Evolutionary conservation across 2,329 filamentous ascomycete genomes (phyloP).

Genomic region (Arthroderma uncinatum): DNA sequence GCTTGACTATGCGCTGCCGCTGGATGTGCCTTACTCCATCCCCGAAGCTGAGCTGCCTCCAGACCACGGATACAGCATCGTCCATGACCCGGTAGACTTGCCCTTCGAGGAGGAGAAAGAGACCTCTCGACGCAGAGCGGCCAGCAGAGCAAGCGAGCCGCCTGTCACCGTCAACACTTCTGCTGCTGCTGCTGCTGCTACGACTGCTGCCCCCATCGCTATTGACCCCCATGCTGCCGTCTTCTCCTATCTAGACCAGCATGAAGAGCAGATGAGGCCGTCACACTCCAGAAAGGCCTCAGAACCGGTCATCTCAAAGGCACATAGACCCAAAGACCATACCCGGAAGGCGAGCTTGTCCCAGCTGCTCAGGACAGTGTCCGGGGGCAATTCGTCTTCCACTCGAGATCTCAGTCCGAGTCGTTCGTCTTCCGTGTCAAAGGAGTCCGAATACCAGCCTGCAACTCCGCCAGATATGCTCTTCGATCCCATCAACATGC

Average conservation of each 20-base stretch:
- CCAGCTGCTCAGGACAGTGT: conserved; percentile 25
- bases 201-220: neutral
- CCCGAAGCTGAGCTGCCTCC: neutral
- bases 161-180: neutral
- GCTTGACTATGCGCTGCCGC: neutral
- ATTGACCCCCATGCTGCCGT: neutral
- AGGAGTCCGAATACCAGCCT: conserved; percentile 22
- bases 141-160: conserved; percentile 4
- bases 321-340: conserved; percentile 6
- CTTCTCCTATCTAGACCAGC: conserved; percentile 4
- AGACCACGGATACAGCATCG: neutral
- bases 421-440: conserved; percentile 25
- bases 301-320: neutral
- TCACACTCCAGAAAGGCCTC: conserved; percentile 3
- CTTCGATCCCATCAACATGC: conserved; percentile 18
- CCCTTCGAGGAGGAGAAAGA: neutral
- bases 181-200: neutral
- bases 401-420: conserved; percentile 21
- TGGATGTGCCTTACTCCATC: neutral
- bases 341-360: conserved; percentile 15
- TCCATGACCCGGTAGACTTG: neutral
- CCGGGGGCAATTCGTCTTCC: conserved; percentile 20
- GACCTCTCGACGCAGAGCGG: neutral
- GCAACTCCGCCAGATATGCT: conserved; percentile 21
- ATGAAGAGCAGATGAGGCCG: neutral